phyloP scores from a whole-genome alignment of 495 filamentous ascomycete species.

The Bacidia gigantensis region DNA sequence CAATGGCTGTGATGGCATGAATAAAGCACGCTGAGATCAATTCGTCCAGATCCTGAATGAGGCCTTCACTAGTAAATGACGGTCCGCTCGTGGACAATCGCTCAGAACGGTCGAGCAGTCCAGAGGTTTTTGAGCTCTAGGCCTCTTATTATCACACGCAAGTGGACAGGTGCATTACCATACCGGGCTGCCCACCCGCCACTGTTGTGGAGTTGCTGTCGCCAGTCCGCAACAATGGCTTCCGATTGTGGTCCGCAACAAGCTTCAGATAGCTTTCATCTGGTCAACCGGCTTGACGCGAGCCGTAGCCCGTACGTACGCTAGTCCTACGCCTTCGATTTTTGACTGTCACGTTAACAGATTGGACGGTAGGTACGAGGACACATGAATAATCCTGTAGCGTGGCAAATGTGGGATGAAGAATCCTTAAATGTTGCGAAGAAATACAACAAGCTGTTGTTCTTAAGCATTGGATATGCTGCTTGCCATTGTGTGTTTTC shows the following conservation, averaged over 20 bases:
- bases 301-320: slow-evolving; percentile 72
- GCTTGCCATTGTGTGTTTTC: slow-evolving; percentile 75
- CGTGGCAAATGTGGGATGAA: slow-evolving; percentile 82
- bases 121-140: too few relatives aligned
- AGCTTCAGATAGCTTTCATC: slow-evolving; percentile 11
- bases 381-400: slow-evolving; percentile 74
- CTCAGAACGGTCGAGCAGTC: too few relatives aligned
- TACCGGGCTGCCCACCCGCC: too few relatives aligned
- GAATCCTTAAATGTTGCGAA: slow-evolving; percentile 64
- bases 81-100: too few relatives aligned
- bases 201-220: too few relatives aligned
- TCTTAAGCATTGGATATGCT: slow-evolving; percentile 89
- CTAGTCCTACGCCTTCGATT: slow-evolving; percentile 12
- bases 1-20: too few relatives aligned
- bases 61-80: too few relatives aligned
- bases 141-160: too few relatives aligned
- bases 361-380: slow-evolving; percentile 45
- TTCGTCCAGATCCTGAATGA: too few relatives aligned
- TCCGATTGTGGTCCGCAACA: neutral
- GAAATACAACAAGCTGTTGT: slow-evolving; percentile 71
- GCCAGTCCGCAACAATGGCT: neutral
- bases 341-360: neutral
- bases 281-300: slow-evolving; percentile 57
- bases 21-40: too few relatives aligned
- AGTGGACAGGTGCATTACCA: too few relatives aligned